Evolutionary conservation across 2,329 filamentous ascomycete species (phyloP).

Genomic region (Knoxdaviesia proteae): DNA sequence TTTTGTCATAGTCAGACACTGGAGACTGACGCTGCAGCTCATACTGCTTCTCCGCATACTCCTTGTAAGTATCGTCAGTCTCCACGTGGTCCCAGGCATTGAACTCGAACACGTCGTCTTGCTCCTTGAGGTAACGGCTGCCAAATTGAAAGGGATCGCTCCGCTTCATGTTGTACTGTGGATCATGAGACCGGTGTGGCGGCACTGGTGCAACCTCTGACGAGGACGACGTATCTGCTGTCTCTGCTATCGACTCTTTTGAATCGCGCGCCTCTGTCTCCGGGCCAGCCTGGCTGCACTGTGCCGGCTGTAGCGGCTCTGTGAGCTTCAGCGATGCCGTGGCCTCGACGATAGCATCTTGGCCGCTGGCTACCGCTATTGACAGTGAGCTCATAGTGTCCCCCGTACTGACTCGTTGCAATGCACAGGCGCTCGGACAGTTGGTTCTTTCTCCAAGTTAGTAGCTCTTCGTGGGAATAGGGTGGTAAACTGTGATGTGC

Average conservation of each 20-base stretch:
- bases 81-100: slow-evolving; percentile 99
- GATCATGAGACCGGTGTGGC: slow-evolving; percentile 50
- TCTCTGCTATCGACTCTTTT: not conserved
- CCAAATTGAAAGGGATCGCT: slow-evolving; percentile 92
- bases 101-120: slow-evolving; percentile 86
- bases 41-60: slow-evolving; percentile 71
- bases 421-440: too few relatives aligned
- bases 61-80: slow-evolving; percentile 71
- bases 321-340: slow-evolving; percentile 2
- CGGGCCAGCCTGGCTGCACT: too few relatives aligned
- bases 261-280: too few relatives aligned
- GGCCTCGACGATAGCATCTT: slow-evolving; percentile 1
- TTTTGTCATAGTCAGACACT: slow-evolving; percentile 83
- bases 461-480: too few relatives aligned
- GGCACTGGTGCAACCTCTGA: slow-evolving; percentile 15
- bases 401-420: too few relatives aligned
- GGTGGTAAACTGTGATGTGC: too few relatives aligned
- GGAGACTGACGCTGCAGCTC: slow-evolving; percentile 66
- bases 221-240: slow-evolving; percentile 1
- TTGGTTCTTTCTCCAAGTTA: too few relatives aligned
- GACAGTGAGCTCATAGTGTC: too few relatives aligned
- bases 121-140: slow-evolving; percentile 61
- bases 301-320: not conserved
- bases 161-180: slow-evolving; percentile 58
- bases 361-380: too few relatives aligned